Evolutionary conservation across 306 rosid species (phyloP).

Genomic region (Amphicarpaea edgeworthii): DNA sequence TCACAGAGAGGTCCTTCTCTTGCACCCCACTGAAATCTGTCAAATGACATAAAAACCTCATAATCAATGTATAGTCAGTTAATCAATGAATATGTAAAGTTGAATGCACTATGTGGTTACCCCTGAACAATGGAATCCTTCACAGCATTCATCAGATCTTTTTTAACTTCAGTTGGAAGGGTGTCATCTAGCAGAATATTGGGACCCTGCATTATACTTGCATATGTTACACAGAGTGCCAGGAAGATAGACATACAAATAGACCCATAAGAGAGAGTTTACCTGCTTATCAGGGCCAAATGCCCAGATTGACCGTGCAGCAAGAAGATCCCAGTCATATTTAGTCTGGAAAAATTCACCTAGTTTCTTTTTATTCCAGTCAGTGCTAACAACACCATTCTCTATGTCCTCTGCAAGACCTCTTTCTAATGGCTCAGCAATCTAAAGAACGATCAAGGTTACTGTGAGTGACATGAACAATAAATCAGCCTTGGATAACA

Average conservation of each 20-base stretch:
- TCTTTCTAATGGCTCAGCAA: slow-evolving; percentile 96
- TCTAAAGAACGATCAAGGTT: slow-evolving; percentile 55
- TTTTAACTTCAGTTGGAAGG: slow-evolving; percentile 95
- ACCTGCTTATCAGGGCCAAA: slow-evolving; percentile 99
- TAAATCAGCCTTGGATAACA: neutral
- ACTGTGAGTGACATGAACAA: slow-evolving; percentile 15
- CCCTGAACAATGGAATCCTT: slow-evolving; percentile 99
- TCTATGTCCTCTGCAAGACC: slow-evolving; percentile 98
- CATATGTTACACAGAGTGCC: slow-evolving; percentile 29
- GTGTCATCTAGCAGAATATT: slow-evolving; percentile 94
- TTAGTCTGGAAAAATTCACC: slow-evolving; percentile 96
- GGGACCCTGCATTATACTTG: slow-evolving; percentile 75
- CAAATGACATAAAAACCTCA: slow-evolving; percentile 34
- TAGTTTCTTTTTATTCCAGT: slow-evolving; percentile 88
- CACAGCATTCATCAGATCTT: slow-evolving; percentile 81
- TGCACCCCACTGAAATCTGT: slow-evolving; percentile 99
- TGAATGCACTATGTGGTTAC: slow-evolving; percentile 54
- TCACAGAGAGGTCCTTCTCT: slow-evolving; percentile 98
- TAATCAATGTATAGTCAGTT: slow-evolving; percentile 22
- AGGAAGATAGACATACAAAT: neutral
- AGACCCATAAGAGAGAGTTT: slow-evolving; percentile 15
- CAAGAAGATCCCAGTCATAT: slow-evolving; percentile 98
- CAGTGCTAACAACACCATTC: slow-evolving; percentile 93
- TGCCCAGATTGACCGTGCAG: slow-evolving; percentile 98
- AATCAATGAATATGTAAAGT: slow-evolving; percentile 21